Evolutionary conservation across 768 basidiomycete genomes (phyloP), one percentile per base, ranked within the genome.

Genomic region (Agaricus blazei): DNA sequence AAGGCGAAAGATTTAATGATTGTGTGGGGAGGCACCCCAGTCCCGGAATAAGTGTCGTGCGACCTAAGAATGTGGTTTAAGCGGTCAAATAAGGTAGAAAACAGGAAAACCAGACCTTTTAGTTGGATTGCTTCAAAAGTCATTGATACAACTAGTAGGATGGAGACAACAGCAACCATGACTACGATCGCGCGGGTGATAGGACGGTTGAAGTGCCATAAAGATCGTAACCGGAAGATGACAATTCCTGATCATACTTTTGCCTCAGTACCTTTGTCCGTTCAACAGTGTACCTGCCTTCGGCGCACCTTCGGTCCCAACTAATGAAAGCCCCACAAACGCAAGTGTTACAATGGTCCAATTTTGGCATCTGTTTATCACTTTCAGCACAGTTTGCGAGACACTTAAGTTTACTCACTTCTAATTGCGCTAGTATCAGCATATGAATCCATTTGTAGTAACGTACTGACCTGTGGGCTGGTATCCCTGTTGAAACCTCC

Each of bases 301-400:
- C n/a, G 28, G 31, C 51, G 27, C 9, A 43, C 51, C 51, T 34
- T 52, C 51, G 4, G 51, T 52, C n/a, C 51, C 41, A n/a, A 52
- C 29, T 15, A 31, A 37, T 24, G 40, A 42, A 15, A 43, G 14
- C 9, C 31, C 14, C n/a, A 29, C n/a, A 4, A 52, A 24, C 3
- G 43, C 1, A 14, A 28, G 9, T 15, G 14, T 15, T 6, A 31
- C 41, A 29, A 52, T 28, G 12, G 31, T 7, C 15, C 15, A 52
- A 27, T 40, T 23, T 52, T 31, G n/a, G 14, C 51, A 52, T 3
- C 51, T 52, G 27, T 26, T 28, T 12, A 12, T 2, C 9, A 14
- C n/a, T 12, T 15, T n/a, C 11, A 29, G 51, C n/a, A 5, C 19
- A 31, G 14, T 12, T 5, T 9, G 4, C 5, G 5, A 31, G 31